Base-by-base conservation (phyloP, 2,329 filamentous ascomycete species). In the Fusarium liriodendri region DNA sequence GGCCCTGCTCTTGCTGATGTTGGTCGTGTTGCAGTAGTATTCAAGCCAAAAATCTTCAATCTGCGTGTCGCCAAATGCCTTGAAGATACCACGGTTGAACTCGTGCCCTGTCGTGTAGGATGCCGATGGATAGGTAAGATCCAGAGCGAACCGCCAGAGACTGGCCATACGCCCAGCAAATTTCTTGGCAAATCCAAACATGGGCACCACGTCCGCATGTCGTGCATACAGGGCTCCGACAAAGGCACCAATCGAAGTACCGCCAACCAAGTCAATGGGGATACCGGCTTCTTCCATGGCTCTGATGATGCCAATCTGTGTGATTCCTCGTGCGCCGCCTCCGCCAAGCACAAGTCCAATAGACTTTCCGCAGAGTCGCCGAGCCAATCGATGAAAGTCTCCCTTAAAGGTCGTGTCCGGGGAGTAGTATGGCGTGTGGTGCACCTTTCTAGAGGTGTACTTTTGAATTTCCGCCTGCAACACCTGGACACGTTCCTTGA, bases 11-110 rank as follows among this genome's bases (percentile, higher is more conserved):
- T 97, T 97, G 85, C 94, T 97, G 84, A 99, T 98, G 82, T 98
- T 99, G 40, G 97, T 99, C 0, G 97, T 98, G 84, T 99, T 99
- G 88, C 97, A 99, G 85, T 99, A 99, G 82, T 95, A 99, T 76
- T 98, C 95, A 13, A 99, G 89, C 97, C 97, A 99, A 79, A 98
- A 99, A 82, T 99, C 97, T 83, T 99, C 97, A 67, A 99, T 98
- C 80, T 98, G 97, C 11, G 94, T 94, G 79, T 98, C 95, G 16
- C 95, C 97, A 81, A 99, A 98, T 0, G 96, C 95, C 83, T 99
- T 99, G 90, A 98, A 99, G 74, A 99, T 98, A 45, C 97, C 97
- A 8, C 97, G 94, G 78, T 99, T 99, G 89, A 99, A 99, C 79
- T 99, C 97, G 80, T 99, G 97, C 1, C 97, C 97, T 0, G 97